Evolutionary conservation across 2,329 filamentous ascomycete genomes (phyloP), one percentile per base, ranked within the genome.

Genomic region (Xylariaceae sp.): DNA sequence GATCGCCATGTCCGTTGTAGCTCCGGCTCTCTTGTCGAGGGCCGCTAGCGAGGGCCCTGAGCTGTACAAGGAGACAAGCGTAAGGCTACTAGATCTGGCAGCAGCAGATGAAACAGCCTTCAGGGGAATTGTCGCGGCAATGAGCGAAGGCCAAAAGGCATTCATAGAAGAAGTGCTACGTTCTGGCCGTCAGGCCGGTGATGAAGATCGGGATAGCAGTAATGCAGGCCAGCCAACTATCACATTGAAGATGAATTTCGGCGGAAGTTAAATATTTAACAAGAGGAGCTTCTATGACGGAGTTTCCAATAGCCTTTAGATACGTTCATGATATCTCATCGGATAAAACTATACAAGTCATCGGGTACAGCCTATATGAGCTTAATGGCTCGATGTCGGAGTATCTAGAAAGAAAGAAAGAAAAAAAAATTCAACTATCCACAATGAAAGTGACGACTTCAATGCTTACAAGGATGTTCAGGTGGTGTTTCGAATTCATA

Each of bases 241-340:
- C 79, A 91, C 91, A 48, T 73, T 99, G 68, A 94, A 95, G 81
- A 95, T 97, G 89, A 81, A 96, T 72, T 97, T 99, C 80, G 84
- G 84, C 4, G 74, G 76, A 15, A 55, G 15, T 18, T 60, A 49
- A 24, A 18, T 21, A 40, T 18, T 4, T 41, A 15, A 35, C 13
- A 36, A 30, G 47, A 23, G 26, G 11, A 8, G 5, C 23, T 39
- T n/a, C n/a, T 26, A 45, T 45, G 23, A 50, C 29, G 29, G 3
- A 24, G 5, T 27, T 20, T 18, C n/a, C 26, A n/a, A 43, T 20
- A 30, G 32, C 26, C 16, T 40, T 44, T 30, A 33, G 40, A 21
- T 29, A n/a, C n/a, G 32, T 35, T 39, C 45, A 40, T 44, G 40
- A 49, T 54, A 40, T 40, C 39, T 35, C 11, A 44, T n/a, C 20